These are phyloP conservation scores for Pseudohyphozyma bogoriensis DNA, from an alignment of 768 basidiomycete genomes.

Conservation along the genomic window DNA sequence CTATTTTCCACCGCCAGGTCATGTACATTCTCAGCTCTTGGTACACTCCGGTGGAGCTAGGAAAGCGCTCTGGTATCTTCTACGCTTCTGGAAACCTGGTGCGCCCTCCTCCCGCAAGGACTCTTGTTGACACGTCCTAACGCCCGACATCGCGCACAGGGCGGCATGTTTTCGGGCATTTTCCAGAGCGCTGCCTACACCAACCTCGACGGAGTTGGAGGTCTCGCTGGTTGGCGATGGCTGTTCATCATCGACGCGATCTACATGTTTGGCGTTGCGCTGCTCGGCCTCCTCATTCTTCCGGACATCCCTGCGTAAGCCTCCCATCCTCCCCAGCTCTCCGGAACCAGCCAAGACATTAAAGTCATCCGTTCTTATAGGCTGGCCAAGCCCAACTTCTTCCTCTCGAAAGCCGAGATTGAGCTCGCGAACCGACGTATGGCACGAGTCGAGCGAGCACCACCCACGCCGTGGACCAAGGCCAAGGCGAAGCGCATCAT, in stretches of 20 bases:
- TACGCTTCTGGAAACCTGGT: conserved; percentile 5
- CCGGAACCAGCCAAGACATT: background rate
- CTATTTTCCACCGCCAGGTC: conserved; percentile 24
- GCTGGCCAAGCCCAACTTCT: background rate
- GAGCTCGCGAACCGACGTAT: background rate
- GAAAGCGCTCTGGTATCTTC: conserved; percentile 15
- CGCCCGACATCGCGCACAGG: background rate
- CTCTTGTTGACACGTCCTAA: background rate
- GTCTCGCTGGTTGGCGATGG: conserved; percentile 26
- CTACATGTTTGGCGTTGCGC: background rate
- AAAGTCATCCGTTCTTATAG: too few species aligned
- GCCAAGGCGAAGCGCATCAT: background rate
- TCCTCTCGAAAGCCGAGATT: background rate
- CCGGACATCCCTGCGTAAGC: background rate
- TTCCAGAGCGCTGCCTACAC: conserved; percentile 21
- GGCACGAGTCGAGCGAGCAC: background rate
- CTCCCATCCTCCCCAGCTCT: background rate
- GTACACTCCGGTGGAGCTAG: conserved; percentile 19
- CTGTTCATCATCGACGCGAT: conserved; percentile 2
- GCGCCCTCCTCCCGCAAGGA: background rate
- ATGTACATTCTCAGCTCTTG: conserved; percentile 29
- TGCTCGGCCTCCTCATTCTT: background rate
- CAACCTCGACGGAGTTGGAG: conserved; percentile 23
- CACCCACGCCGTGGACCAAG: background rate
- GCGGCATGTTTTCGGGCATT: conserved; percentile 1